phyloP scores from a whole-genome alignment of 371 early-diverging fungal genomes.

The Conidiobolus coronatus region DNA sequence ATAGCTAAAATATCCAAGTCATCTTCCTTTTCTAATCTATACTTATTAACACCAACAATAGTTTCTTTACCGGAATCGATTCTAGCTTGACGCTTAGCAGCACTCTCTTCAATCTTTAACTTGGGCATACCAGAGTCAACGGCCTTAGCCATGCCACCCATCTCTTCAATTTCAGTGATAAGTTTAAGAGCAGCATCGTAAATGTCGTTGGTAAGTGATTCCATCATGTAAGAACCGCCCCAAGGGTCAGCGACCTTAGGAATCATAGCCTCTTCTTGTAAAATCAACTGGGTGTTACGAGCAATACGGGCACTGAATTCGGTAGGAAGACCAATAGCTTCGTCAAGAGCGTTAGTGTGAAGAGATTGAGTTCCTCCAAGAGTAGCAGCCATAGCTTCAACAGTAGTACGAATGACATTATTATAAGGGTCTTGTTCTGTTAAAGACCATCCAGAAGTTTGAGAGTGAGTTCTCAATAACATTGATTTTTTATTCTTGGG shows the following conservation, averaged over 20 bases:
- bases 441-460: constrained; percentile 74
- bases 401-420: constrained; percentile 63
- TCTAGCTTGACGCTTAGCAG: constrained; percentile 61
- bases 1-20: constrained; percentile 49
- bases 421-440: constrained; percentile 79
- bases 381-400: constrained; percentile 75
- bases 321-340: constrained; percentile 68
- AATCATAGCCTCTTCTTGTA: constrained; percentile 64
- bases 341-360: constrained; percentile 69
- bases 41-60: constrained; percentile 78
- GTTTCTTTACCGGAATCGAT: constrained; percentile 59
- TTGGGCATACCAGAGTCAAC: constrained; percentile 74
- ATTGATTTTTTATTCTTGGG: constrained; percentile 47
- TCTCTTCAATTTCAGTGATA: constrained; percentile 48
- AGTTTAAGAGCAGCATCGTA: constrained; percentile 34
- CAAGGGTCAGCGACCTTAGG: constrained; percentile 68
- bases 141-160: constrained; percentile 79
- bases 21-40: constrained; percentile 34
- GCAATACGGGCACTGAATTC: constrained; percentile 63
- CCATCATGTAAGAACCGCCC: constrained; percentile 84
- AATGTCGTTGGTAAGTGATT: constrained; percentile 53
- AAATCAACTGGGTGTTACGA: constrained; percentile 64
- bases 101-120: constrained; percentile 57
- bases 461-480: constrained; percentile 63
- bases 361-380: constrained; percentile 72